These are phyloP conservation scores for Ascochyta fabae DNA, from an alignment of 2,329 filamentous ascomycete genomes.

Conservation along the genomic window DNA sequence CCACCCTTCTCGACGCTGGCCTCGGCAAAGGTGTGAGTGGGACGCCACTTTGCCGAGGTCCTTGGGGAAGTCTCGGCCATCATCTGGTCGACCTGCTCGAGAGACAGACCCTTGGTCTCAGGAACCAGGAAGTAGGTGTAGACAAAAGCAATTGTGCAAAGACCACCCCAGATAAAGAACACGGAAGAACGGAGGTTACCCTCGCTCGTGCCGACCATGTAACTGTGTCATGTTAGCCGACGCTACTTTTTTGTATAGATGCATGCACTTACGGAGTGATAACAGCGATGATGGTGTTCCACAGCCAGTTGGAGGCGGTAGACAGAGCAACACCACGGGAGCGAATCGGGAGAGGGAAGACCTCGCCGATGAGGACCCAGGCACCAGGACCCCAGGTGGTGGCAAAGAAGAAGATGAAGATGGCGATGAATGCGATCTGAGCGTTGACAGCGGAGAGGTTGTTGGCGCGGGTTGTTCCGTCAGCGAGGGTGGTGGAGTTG, in stretches of 20 bases:
- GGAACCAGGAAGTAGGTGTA: constrained; percentile 68
- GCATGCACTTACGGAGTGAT: constrained; percentile 64
- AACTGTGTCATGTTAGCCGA: not conserved
- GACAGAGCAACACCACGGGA: constrained; percentile 54
- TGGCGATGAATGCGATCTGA: constrained; percentile 54
- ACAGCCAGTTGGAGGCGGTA: constrained; percentile 60
- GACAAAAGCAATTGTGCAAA: constrained; percentile 63
- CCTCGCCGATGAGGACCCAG: constrained; percentile 59
- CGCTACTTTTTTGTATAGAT: not conserved
- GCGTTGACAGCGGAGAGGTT: constrained; percentile 26
- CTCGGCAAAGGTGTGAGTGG: constrained; percentile 68
- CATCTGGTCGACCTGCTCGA: constrained; percentile 70
- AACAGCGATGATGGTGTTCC: constrained; percentile 52
- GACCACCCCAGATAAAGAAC: constrained; percentile 59
- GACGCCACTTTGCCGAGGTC: constrained; percentile 76
- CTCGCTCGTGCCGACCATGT: constrained; percentile 59
- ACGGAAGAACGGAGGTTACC: constrained; percentile 65
- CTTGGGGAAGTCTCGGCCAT: constrained; percentile 80
- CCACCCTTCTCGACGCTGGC: constrained; percentile 50
- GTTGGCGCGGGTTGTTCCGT: constrained; percentile 12
- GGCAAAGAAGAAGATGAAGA: constrained; percentile 80
- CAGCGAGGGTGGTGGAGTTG: constrained; percentile 21
- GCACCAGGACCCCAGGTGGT: constrained; percentile 75
- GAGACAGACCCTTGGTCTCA: constrained; percentile 74
- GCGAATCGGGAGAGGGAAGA: constrained; percentile 50